phyloP scores from a whole-genome alignment of 2,329 filamentous ascomycete species.

The Fusarium goolgardi region DNA sequence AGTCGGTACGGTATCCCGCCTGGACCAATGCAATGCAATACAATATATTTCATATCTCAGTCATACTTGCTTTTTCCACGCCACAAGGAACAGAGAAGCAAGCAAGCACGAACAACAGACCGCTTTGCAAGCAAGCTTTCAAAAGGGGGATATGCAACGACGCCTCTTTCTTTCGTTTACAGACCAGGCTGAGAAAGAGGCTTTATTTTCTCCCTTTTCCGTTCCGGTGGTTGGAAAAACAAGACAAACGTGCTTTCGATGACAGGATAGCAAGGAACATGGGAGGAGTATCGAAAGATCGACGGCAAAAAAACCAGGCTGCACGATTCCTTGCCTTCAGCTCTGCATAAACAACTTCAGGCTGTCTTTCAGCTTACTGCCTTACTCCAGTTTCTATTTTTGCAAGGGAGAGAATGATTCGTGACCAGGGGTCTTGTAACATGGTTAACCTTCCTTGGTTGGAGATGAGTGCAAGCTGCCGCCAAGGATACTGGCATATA shows the following conservation, averaged over 20 bases:
- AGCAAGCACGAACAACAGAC: background rate
- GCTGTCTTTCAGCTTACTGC: background rate
- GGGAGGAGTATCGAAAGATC: background rate
- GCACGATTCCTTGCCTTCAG: background rate
- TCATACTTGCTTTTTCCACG: background rate
- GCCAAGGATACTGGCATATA: slow-evolving; percentile 8
- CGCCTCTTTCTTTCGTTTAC: background rate
- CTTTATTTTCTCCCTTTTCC: background rate
- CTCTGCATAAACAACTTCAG: background rate
- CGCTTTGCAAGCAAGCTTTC: background rate
- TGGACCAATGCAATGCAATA: background rate
- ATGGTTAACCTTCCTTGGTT: background rate
- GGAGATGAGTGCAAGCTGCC: slow-evolving; percentile 4
- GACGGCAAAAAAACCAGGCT: background rate
- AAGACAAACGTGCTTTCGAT: background rate
- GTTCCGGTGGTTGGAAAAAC: background rate
- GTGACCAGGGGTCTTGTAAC: background rate
- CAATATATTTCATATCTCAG: background rate
- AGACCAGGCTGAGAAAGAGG: background rate
- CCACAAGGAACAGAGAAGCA: background rate
- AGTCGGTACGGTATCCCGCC: background rate
- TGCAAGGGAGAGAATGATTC: background rate
- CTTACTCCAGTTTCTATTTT: slow-evolving; percentile 4
- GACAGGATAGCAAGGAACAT: background rate
- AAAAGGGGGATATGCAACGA: background rate